A percentile compares a stretch with the other conserved stretches of the same genome.
Conservation (phyloP, 2,329 filamentous ascomycete species). For the Metarhizium brunneum region DNA sequence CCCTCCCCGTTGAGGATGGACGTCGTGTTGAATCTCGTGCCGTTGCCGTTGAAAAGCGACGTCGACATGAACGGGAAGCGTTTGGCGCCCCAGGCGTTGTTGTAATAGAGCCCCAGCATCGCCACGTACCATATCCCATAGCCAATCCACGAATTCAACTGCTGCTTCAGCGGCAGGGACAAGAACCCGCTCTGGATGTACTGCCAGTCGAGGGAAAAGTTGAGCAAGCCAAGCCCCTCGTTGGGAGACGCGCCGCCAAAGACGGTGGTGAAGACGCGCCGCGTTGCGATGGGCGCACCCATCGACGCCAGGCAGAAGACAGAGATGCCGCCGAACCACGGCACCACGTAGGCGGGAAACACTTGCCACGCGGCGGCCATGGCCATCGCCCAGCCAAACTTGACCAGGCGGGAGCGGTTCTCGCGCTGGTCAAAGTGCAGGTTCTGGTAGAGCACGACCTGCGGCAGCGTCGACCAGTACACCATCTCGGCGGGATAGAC, state of each 20-base stretch:
- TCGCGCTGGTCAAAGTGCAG: slow-evolving; percentile 43
- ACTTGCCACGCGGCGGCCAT: slow-evolving; percentile 43
- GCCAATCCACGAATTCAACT: slow-evolving; percentile 27
- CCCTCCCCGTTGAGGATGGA: slow-evolving; percentile 29
- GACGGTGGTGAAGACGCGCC: slow-evolving; percentile 7
- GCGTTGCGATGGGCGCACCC: slow-evolving; percentile 11
- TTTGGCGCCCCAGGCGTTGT: slow-evolving; percentile 27
- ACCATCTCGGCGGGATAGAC: slow-evolving; percentile 49
- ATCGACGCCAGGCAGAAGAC: slow-evolving; percentile 44
- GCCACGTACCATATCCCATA: slow-evolving; percentile 24
- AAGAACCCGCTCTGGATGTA: slow-evolving; percentile 18
- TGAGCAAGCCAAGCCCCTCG: slow-evolving; percentile 29
- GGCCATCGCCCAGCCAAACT: slow-evolving; percentile 41
- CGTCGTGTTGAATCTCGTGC: slow-evolving; percentile 30
- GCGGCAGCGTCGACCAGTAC: slow-evolving; percentile 45
- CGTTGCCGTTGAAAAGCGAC: slow-evolving; percentile 21
- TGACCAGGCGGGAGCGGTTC: slow-evolving; percentile 39
- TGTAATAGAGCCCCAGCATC: slow-evolving; percentile 29
- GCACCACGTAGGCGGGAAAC: slow-evolving; percentile 45
- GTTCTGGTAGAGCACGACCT: slow-evolving; percentile 43
- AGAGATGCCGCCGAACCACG: slow-evolving; percentile 45
- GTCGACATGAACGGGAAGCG: slow-evolving; percentile 23
- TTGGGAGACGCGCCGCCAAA: slow-evolving; percentile 32
- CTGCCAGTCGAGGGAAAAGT: slow-evolving; percentile 34
- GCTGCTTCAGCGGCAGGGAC: slow-evolving; percentile 26